phyloP scores from a whole-genome alignment of 2,329 filamentous ascomycete genomes.

The Sarocladium oryzae region DNA sequence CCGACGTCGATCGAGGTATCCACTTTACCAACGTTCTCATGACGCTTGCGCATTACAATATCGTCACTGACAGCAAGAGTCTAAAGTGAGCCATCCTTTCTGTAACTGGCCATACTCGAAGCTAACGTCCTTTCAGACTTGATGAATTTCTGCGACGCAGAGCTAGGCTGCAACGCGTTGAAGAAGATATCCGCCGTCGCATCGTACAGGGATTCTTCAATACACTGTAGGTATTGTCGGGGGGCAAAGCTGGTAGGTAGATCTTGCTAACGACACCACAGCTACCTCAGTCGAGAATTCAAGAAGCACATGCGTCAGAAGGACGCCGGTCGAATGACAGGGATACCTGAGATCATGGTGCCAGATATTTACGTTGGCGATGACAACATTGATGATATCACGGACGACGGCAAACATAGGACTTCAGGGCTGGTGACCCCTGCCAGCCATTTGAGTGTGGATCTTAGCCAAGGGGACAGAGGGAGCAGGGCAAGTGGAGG shows the following conservation, averaged over 20 bases:
- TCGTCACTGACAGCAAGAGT: slow-evolving; percentile 97
- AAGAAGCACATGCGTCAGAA: slow-evolving; percentile 67
- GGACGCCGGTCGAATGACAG: slow-evolving; percentile 68
- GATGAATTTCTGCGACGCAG: slow-evolving; percentile 92
- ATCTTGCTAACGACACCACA: slow-evolving; percentile 17
- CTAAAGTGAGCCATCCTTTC: slow-evolving; percentile 50
- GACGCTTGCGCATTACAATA: slow-evolving; percentile 96
- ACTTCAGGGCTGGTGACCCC: slow-evolving; percentile 4
- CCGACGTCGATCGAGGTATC: slow-evolving; percentile 83
- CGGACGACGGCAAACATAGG: slow-evolving; percentile 1
- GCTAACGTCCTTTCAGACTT: slow-evolving; percentile 47
- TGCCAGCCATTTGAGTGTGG: slow-evolving; percentile 12
- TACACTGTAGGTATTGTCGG: slow-evolving; percentile 57
- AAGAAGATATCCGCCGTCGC: slow-evolving; percentile 86
- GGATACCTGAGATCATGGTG: slow-evolving; percentile 71
- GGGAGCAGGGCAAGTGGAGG: background rate
- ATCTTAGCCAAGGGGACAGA: background rate
- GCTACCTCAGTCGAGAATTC: slow-evolving; percentile 80
- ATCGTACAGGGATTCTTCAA: slow-evolving; percentile 94
- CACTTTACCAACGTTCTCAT: slow-evolving; percentile 88
- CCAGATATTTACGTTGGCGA: slow-evolving; percentile 90
- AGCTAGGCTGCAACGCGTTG: slow-evolving; percentile 83
- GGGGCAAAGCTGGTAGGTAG: background rate
- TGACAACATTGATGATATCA: slow-evolving; percentile 74
- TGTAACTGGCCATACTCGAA: background rate